Evolutionary conservation across 1,284 basidiomycete species (phyloP), one percentile per base, ranked within the genome.

Genomic region (Cutaneotrichosporon daszewskae): DNA sequence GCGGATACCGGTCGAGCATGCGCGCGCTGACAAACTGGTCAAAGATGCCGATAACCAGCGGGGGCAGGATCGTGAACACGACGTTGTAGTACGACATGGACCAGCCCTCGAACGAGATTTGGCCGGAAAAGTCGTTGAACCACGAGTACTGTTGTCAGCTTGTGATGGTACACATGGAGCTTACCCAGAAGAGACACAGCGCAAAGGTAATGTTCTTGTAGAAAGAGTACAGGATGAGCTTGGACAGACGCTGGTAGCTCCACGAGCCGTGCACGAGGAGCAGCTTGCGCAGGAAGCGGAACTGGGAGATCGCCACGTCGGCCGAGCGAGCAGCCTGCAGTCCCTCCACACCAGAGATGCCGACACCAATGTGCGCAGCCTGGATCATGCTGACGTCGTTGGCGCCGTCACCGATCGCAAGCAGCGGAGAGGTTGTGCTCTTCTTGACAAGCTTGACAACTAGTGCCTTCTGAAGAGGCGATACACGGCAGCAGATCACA

Each of bases 371-470:
- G 51, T 79, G 78, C 9, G 78, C 78, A 9, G 78, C 77, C 54
- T 79, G 78, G 49, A 79, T 79, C 78, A 79, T 79, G 40, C 72
- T 72, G 28, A 79, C 77, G 51, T 79, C 78, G 62, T 79, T 79
- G 7, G 78, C 78, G 2, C 78, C 78, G 53, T 79, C 78, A n/a
- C 78, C 78, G 48, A 99, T 98, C 1, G 94, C 94, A 5, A 98
- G 80, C 16, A 97, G 75, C 37, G 96, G 87, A 2, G 90, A 78
- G 45, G 88, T 87, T 55, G 85, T 82, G 69, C 94, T 91, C 72
- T 92, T 92, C 77, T 97, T 98, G 54, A 98, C 94, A 22, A 99
- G 81, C 72, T 97, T 97, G 52, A 98, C 95, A 13, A 98, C 91
- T 20, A 97, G 77, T 0, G 95, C 95, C 70, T 99, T 99, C 66